Conservation (phyloP, 2,329 filamentous ascomycete species). For the Colletotrichum liaoningense region DNA sequence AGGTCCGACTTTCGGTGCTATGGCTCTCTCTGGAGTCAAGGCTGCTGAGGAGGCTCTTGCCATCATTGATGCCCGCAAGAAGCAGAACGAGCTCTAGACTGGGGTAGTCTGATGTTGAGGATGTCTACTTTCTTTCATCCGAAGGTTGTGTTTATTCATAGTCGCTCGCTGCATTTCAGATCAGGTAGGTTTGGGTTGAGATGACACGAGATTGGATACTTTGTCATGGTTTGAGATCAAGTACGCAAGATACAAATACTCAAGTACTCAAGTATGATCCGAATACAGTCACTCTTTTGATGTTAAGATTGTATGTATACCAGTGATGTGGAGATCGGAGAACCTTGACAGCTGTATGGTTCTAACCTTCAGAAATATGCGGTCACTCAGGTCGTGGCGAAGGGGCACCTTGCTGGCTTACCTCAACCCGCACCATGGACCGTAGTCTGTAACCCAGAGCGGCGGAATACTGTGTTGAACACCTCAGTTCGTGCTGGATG, state of each 20-base stretch:
- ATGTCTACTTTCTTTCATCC: background rate
- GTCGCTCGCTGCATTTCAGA: background rate
- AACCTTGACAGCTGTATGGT: too few relatives aligned
- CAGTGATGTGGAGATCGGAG: background rate
- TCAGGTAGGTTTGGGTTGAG: background rate
- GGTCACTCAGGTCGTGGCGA: too few relatives aligned
- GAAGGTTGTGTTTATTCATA: background rate
- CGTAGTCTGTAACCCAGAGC: too few relatives aligned
- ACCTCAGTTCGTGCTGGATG: too few relatives aligned
- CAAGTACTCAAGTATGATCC: background rate
- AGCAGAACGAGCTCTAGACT: conserved; percentile 74
- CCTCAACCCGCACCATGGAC: too few relatives aligned
- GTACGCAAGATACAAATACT: too few relatives aligned
- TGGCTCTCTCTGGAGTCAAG: conserved; percentile 89
- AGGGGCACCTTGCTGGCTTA: too few relatives aligned
- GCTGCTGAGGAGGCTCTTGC: conserved; percentile 87
- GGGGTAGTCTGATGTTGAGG: background rate
- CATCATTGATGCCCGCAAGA: conserved; percentile 82
- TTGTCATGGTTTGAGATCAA: too few relatives aligned
- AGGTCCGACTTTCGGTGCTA: conserved; percentile 75
- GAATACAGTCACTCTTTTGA: background rate
- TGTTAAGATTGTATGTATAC: background rate
- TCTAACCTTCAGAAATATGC: too few relatives aligned
- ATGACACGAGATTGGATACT: background rate
- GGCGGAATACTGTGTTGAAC: too few relatives aligned